A percentile compares a stretch with the other conserved stretches of the same genome.
phyloP scores from a whole-genome alignment of 1,284 basidiomycete genomes.

The Cutaneotrichosporon arboriforme region DNA sequence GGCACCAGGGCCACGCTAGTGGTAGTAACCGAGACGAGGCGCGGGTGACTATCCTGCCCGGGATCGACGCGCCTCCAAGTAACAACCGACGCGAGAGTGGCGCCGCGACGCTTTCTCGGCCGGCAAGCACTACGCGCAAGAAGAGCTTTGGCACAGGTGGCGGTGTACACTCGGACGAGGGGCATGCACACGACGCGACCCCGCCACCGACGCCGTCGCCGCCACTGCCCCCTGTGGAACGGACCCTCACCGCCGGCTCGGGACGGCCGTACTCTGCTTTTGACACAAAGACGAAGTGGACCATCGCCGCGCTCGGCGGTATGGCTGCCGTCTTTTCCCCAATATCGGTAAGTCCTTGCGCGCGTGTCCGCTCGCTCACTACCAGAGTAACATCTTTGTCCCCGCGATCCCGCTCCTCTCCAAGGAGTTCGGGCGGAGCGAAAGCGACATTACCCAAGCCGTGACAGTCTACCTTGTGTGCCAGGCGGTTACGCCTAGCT shows the following conservation, averaged over 20 bases:
- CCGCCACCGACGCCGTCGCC: not conserved
- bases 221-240: not conserved
- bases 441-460: slow-evolving; percentile 41
- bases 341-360: slow-evolving; percentile 11
- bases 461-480: slow-evolving; percentile 45
- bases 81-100: too few species aligned
- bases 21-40: too few species aligned
- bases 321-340: slow-evolving; percentile 33
- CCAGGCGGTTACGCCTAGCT: slow-evolving; percentile 44
- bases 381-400: slow-evolving; percentile 17
- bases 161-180: not conserved
- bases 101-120: not conserved
- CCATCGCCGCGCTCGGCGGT: slow-evolving; percentile 28
- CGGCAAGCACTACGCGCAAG: not conserved
- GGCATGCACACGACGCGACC: not conserved
- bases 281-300: slow-evolving; percentile 26
- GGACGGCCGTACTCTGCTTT: slow-evolving; percentile 36
- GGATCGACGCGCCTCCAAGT: too few species aligned
- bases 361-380: not conserved
- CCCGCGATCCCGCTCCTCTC: slow-evolving; percentile 31
- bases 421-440: slow-evolving; percentile 27
- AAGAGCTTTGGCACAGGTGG: not conserved
- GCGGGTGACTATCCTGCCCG: too few species aligned
- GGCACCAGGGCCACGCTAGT: too few species aligned
- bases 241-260: slow-evolving; percentile 11